Percentiles rank a stretch among this genome's conserved stretches.
Conservation (phyloP, 768 basidiomycete species). For the Termitomyces sp. region DNA sequence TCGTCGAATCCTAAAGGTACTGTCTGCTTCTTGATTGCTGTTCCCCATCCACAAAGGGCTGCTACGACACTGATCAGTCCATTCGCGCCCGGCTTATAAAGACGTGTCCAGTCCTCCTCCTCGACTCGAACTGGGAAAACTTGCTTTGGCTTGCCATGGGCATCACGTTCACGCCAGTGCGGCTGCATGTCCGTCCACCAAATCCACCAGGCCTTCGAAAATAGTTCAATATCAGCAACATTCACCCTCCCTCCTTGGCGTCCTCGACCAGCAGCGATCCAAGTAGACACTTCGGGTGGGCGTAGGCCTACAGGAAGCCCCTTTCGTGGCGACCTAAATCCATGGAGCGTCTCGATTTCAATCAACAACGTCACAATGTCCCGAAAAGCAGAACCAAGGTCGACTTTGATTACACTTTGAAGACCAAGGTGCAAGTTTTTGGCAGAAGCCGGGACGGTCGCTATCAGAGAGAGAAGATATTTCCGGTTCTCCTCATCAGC, state of each 20-base stretch:
- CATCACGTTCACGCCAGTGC: not conserved
- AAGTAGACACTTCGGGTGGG: not conserved
- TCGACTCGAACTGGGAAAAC: not conserved
- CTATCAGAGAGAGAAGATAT: not conserved
- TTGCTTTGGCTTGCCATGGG: not conserved
- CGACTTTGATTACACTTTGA: not conserved
- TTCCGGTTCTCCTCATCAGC: not conserved
- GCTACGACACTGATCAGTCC: not conserved
- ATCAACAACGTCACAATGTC: not conserved
- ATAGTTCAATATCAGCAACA: not conserved
- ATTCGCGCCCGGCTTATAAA: not conserved
- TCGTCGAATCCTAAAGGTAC: not conserved
- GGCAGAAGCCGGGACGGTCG: not conserved
- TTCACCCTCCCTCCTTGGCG: not conserved
- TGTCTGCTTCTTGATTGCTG: not conserved
- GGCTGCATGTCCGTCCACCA: constrained; percentile 4
- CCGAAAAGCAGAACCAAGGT: not conserved
- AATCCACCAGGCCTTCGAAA: not conserved
- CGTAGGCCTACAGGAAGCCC: not conserved
- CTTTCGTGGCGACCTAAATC: not conserved
- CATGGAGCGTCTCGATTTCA: not conserved
- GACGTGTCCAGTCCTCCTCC: constrained; percentile 1
- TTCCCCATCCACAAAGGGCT: constrained; percentile 1
- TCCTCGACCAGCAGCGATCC: not conserved
- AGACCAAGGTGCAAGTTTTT: not conserved